Evolutionary conservation across 2,329 filamentous ascomycete species (phyloP).

Genomic region (Trichoderma sp.): DNA sequence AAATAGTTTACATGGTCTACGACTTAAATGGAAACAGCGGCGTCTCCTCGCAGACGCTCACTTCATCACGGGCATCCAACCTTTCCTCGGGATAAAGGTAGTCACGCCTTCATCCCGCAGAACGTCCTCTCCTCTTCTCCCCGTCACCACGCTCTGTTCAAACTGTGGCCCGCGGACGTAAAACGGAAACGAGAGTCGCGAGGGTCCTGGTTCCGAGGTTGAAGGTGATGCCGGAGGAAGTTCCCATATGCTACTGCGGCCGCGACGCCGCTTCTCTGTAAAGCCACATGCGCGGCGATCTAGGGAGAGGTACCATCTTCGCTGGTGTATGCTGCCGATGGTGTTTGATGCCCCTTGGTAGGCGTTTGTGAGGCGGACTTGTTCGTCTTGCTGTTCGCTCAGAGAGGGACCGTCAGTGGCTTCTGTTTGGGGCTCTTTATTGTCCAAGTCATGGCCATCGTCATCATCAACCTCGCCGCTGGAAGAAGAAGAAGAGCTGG

Average conservation of each 20-base stretch:
- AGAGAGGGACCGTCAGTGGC: conserved; percentile 32
- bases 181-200: conserved; percentile 53
- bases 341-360: conserved; percentile 65
- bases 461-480: conserved; percentile 25
- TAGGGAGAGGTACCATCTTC: conserved; percentile 64
- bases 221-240: not conserved
- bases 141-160: conserved; percentile 67
- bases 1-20: not conserved
- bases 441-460: conserved; percentile 2
- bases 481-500: conserved; percentile 9
- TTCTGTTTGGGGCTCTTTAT: conserved; percentile 14
- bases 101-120: conserved; percentile 60
- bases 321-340: conserved; percentile 65
- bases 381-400: conserved; percentile 46
- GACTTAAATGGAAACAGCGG: not conserved
- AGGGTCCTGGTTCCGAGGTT: not conserved
- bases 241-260: conserved; percentile 22
- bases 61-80: conserved; percentile 53
- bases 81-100: conserved; percentile 56
- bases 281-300: conserved; percentile 62
- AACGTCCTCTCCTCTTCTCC: conserved; percentile 57
- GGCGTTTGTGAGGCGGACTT: conserved; percentile 60
- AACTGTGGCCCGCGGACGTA: conserved; percentile 58
- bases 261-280: conserved; percentile 31
- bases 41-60: conserved; percentile 23